These are phyloP conservation scores for Wickerhamomyces ciferrii DNA, from an alignment of 805 yeast genomes.

Conservation along the genomic window DNA sequence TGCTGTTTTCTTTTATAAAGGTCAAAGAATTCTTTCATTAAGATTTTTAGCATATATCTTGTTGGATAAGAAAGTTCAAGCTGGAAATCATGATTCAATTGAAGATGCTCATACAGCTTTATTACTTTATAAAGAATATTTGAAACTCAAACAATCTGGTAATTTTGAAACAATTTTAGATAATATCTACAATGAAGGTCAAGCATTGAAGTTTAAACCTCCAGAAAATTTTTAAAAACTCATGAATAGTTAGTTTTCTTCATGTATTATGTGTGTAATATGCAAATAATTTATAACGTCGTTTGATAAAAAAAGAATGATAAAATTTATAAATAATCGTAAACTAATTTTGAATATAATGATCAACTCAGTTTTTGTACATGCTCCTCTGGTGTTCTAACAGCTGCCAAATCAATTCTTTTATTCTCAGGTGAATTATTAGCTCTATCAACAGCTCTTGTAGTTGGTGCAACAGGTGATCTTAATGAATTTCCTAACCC, in stretches of 20 bases:
- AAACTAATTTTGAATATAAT: no score
- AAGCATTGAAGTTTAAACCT: conserved; percentile 21
- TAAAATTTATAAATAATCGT: no score
- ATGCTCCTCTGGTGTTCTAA: conserved; percentile 17
- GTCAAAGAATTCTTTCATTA: conserved; percentile 75
- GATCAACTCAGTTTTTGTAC: conserved; percentile 13
- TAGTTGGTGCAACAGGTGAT: conserved; percentile 26
- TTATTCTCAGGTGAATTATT: conserved; percentile 16
- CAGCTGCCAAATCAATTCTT: conserved; percentile 20
- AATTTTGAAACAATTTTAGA: conserved; percentile 57
- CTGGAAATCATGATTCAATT: conserved; percentile 93
- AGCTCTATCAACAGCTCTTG: conserved; percentile 35
- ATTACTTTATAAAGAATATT: conserved; percentile 64
- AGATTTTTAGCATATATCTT: conserved; percentile 82
- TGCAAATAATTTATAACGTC: not conserved
- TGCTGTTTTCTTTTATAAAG: conserved; percentile 68
- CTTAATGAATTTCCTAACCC: conserved; percentile 3
- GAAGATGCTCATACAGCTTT: conserved; percentile 94
- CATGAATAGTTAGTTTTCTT: no score
- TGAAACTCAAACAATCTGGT: conserved; percentile 53
- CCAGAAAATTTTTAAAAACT: conserved; percentile 10
- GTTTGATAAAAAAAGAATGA: not conserved
- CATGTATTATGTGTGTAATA: no score
- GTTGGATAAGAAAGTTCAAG: conserved; percentile 72
- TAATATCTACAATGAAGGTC: conserved; percentile 67